Percentiles rank a stretch among this genome's conserved stretches.
phyloP scores from a whole-genome alignment of 2,329 filamentous ascomycete genomes.

The Cordyceps javanica region DNA sequence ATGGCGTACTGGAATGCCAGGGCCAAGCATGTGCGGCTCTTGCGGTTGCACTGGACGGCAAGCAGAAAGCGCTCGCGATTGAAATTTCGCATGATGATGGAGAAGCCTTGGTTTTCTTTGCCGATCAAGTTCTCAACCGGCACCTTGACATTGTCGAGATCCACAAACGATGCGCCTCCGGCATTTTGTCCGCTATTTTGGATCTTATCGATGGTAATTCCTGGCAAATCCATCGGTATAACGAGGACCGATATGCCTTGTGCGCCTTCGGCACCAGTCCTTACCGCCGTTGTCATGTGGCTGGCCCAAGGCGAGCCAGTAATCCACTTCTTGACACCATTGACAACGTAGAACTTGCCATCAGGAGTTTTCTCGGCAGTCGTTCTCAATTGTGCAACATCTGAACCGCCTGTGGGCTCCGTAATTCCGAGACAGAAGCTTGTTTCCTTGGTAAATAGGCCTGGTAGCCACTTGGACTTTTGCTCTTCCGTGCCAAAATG shows the following conservation, averaged over 20 bases:
- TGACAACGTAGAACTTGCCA: slow-evolving; percentile 53
- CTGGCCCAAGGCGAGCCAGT: slow-evolving; percentile 56
- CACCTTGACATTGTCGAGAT: slow-evolving; percentile 49
- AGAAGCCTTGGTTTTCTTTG: slow-evolving; percentile 48
- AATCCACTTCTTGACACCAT: slow-evolving; percentile 64
- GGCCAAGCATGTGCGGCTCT: slow-evolving; percentile 49
- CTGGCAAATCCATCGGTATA: slow-evolving; percentile 43
- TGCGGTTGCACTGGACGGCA: slow-evolving; percentile 48
- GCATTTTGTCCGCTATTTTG: slow-evolving; percentile 61
- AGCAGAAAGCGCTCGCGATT: slow-evolving; percentile 55
- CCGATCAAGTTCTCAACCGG: slow-evolving; percentile 48
- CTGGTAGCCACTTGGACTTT: slow-evolving; percentile 50
- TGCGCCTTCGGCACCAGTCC: slow-evolving; percentile 49
- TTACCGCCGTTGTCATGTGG: slow-evolving; percentile 56
- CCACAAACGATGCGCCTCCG: slow-evolving; percentile 52
- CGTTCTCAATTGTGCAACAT: slow-evolving; percentile 58
- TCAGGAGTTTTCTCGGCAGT: slow-evolving; percentile 42
- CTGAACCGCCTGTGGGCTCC: slow-evolving; percentile 55
- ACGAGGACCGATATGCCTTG: slow-evolving; percentile 52
- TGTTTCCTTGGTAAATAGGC: slow-evolving; percentile 51
- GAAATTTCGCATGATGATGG: slow-evolving; percentile 54
- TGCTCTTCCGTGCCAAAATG: slow-evolving; percentile 55
- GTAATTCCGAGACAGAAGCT: slow-evolving; percentile 61
- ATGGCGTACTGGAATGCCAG: slow-evolving; percentile 46
- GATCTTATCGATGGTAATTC: slow-evolving; percentile 49